Evolutionary conservation across 2,329 filamentous ascomycete genomes (phyloP).

Genomic region (Pseudogymnoascus sp.): DNA sequence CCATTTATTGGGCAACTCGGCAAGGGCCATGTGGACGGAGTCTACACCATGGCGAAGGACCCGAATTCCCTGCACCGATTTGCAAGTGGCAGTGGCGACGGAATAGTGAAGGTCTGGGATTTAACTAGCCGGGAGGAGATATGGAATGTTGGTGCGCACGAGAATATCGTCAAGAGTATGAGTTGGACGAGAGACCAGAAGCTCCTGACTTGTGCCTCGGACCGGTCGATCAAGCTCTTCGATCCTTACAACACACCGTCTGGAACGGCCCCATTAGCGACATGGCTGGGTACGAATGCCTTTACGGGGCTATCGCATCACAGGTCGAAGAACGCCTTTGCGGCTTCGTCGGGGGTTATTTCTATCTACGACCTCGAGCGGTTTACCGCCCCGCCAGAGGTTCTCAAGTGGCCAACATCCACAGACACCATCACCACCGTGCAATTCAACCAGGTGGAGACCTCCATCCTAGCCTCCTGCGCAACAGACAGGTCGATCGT

Average conservation of each 20-base stretch:
- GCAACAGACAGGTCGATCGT: constrained; percentile 80
- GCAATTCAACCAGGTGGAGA: constrained; percentile 89
- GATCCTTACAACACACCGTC: constrained; percentile 72
- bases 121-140: constrained; percentile 62
- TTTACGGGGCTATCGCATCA: constrained; percentile 84
- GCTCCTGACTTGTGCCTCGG: constrained; percentile 76
- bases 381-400: constrained; percentile 71
- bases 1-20: constrained; percentile 84
- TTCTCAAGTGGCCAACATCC: constrained; percentile 76
- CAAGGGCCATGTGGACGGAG: constrained; percentile 83
- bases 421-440: constrained; percentile 85
- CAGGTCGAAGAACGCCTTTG: constrained; percentile 68
- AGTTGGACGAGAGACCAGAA: constrained; percentile 83
- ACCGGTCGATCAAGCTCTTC: constrained; percentile 82
- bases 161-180: constrained; percentile 87
- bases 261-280: constrained; percentile 64
- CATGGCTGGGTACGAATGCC: constrained; percentile 73
- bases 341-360: constrained; percentile 67
- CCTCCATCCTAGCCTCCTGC: constrained; percentile 77
- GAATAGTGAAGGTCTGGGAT: constrained; percentile 90
- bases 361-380: constrained; percentile 83
- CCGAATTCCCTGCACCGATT: constrained; percentile 64
- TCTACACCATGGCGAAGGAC: constrained; percentile 74
- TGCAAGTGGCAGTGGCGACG: constrained; percentile 82
- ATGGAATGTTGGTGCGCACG: constrained; percentile 75